Base-by-base conservation (phyloP, 305 asterid genomes). In the Solanum hybrid region DNA sequence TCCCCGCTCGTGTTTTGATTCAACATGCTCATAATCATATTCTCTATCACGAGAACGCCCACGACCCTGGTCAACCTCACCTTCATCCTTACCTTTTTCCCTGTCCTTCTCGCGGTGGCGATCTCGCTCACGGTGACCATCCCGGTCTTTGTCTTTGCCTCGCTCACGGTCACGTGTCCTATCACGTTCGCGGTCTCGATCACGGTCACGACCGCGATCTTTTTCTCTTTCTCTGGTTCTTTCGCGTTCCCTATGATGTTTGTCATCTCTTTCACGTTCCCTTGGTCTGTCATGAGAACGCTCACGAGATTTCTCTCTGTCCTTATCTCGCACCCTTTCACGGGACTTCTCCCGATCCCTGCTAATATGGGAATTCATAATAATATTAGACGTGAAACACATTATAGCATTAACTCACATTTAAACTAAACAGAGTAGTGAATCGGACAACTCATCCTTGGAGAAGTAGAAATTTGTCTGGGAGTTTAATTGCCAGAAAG, bases 201-300 rank as follows among this genome's bases (percentile, higher is more conserved):
- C 99, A 7, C 97, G 93, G 17, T 91, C 95, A 26, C 95, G 92
- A 26, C 92, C 95, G 40, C 95, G 95, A 82, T 94, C 96, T 35
- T 92, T 91, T 86, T 95, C 98, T 78, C 95, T 93, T 60, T 94
- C 98, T 91, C 89, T 93, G 71, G 72, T 98, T 89, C 95, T 94
- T 42, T 98, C 99, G 7, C 97, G 98, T 86, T 98, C 99, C 88
- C 96, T 93, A 88, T 96, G 98, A 93, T 94, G 98, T 91, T 95
- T 94, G 78, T 97, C 98, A 38, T 96, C 99, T 90, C 95, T 94
- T 69, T 98, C 99, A 85, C 98, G 98, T 27, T 96, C 99, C 91
- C 93, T 94, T 60, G 96, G 91, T 88, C 93, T 93, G 34, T 98
- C 99, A 77, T 94, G 98, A 51, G 99, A 97, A 86, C 91, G 95